These are phyloP conservation scores for Dacryopinax spathularia DNA, from an alignment of 768 basidiomycete species.

Conservation along the genomic window DNA sequence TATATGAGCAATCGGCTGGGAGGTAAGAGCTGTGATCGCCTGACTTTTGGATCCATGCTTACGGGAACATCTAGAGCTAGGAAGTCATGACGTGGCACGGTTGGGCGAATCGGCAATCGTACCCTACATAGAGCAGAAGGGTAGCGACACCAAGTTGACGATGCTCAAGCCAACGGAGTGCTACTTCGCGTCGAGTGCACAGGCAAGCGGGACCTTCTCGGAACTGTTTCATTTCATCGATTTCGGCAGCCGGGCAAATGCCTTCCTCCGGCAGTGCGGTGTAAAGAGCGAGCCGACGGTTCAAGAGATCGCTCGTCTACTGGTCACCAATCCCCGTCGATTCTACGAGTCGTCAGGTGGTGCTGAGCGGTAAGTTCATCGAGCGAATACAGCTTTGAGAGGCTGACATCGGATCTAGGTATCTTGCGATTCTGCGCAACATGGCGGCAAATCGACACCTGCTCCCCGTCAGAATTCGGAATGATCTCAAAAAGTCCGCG, in stretches of 20 bases:
- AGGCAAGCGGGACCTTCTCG: constrained; percentile 28
- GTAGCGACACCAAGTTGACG: not conserved
- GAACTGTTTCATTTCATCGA: constrained; percentile 79
- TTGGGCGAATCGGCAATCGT: not conserved
- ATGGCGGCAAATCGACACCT: constrained; percentile 58
- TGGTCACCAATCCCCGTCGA: constrained; percentile 50
- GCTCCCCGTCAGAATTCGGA: constrained; percentile 36
- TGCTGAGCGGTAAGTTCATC: constrained; percentile 41
- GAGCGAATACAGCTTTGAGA: not conserved
- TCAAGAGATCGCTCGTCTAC: constrained; percentile 58
- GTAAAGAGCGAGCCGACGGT: constrained; percentile 77
- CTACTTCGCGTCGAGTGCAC: constrained; percentile 42
- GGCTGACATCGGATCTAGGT: constrained; percentile 33
- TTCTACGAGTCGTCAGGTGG: constrained; percentile 64
- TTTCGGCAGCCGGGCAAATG: constrained; percentile 68
- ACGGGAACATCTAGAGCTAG: not conserved
- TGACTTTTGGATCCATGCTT: not conserved
- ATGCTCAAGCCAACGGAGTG: constrained; percentile 33
- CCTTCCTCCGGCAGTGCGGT: constrained; percentile 75
- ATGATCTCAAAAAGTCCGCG: constrained; percentile 52
- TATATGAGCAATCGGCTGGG: constrained; percentile 48
- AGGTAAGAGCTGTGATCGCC: constrained; percentile 34
- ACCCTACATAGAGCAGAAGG: not conserved
- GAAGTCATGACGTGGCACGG: not conserved
- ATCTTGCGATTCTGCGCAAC: constrained; percentile 66